phyloP scores from a whole-genome alignment of 2,329 filamentous ascomycete species.

The Xylaria sp. region DNA sequence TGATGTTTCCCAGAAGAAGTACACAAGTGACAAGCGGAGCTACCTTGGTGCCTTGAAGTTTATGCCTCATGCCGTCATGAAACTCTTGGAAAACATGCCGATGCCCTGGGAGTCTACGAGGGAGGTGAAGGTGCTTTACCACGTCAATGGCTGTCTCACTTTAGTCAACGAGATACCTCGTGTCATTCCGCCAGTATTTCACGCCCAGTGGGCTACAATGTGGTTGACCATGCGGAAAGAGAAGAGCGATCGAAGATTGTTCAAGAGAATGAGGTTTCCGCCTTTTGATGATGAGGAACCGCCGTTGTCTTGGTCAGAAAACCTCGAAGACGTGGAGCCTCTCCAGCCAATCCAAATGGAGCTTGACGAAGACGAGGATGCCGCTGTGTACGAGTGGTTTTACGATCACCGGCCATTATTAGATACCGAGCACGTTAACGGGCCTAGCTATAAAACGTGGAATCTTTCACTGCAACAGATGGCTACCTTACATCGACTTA shows the following conservation, averaged over 20 bases:
- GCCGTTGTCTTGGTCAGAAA: conserved; percentile 96
- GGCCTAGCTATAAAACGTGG: conserved; percentile 96
- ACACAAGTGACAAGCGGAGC: conserved; percentile 97
- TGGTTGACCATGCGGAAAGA: conserved; percentile 98
- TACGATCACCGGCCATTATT: conserved; percentile 92
- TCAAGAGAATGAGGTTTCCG: conserved; percentile 99
- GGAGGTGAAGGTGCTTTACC: conserved; percentile 97
- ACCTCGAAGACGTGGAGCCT: conserved; percentile 98
- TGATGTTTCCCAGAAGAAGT: conserved; percentile 99
- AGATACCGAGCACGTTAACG: conserved; percentile 94
- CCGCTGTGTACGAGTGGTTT: conserved; percentile 93
- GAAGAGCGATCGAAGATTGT: conserved; percentile 93
- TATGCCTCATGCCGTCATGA: conserved; percentile 98
- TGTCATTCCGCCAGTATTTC: conserved; percentile 97
- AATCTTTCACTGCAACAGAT: conserved; percentile 94
- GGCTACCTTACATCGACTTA: conserved; percentile 92
- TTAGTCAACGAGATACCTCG: conserved; percentile 96
- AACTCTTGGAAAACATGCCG: conserved; percentile 98
- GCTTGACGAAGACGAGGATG: conserved; percentile 92
- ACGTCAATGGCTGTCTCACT: conserved; percentile 96
- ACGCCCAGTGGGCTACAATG: conserved; percentile 99
- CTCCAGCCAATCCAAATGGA: conserved; percentile 99
- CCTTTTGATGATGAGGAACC: conserved; percentile 99
- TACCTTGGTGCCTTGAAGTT: conserved; percentile 98
- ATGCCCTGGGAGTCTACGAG: conserved; percentile 99